These are phyloP conservation scores for Dipodascus albidus DNA, from an alignment of 805 yeast species.

Conservation along the genomic window DNA sequence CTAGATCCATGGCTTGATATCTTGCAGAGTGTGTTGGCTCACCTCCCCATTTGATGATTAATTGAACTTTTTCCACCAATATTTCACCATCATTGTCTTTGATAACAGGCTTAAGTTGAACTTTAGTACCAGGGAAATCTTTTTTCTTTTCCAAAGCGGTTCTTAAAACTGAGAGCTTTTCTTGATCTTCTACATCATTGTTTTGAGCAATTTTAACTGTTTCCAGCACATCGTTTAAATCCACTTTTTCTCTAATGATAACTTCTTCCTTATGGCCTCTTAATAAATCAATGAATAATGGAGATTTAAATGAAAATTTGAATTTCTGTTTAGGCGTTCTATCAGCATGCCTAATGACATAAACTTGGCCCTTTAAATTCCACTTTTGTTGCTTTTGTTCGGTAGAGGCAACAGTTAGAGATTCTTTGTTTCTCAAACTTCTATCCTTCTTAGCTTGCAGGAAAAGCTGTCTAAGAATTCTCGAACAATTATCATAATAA, in stretches of 20 bases:
- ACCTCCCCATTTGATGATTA: conserved; percentile 98
- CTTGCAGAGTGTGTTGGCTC: conserved; percentile 97
- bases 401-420: conserved; percentile 31
- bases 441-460: conserved; percentile 38
- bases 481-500: conserved; percentile 77
- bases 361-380: conserved; percentile 89
- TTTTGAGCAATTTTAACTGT: conserved; percentile 70
- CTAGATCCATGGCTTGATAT: conserved; percentile 89
- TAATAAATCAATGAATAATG: conserved; percentile 69
- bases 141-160: conserved; percentile 82
- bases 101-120: conserved; percentile 85
- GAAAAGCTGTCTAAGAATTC: conserved; percentile 66
- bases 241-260: conserved; percentile 81
- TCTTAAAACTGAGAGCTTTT: conserved; percentile 63
- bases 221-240: conserved; percentile 72
- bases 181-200: conserved; percentile 62
- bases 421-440: conserved; percentile 5
- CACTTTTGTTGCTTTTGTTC: conserved; percentile 78
- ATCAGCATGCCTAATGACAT: conserved; percentile 93
- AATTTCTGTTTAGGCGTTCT: conserved; percentile 97
- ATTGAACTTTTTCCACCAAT: conserved; percentile 81
- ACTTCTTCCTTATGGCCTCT: conserved; percentile 96
- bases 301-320: conserved; percentile 86
- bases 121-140: conserved; percentile 89
- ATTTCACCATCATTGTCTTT: conserved; percentile 37